phyloP scores from a whole-genome alignment of 2,329 filamentous ascomycete species.

The Fusarium mundagurra region DNA sequence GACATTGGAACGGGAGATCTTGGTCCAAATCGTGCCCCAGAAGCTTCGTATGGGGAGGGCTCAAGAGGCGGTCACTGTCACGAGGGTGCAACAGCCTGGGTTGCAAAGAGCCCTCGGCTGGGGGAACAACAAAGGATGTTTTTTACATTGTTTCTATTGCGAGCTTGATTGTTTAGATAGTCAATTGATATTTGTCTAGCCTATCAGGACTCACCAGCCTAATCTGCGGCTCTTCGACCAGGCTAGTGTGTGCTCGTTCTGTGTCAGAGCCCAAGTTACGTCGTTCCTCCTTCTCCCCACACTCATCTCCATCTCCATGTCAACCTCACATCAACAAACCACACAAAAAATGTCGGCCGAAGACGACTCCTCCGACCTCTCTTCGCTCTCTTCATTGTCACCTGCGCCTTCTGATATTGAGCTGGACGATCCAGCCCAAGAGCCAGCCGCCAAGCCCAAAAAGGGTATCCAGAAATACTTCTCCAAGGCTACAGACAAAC shows the following conservation, averaged over 20 bases:
- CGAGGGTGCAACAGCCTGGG: neutral
- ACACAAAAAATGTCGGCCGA: conserved; percentile 63
- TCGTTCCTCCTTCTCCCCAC: conserved; percentile 47
- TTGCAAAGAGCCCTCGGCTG: neutral
- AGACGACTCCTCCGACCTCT: conserved; percentile 72
- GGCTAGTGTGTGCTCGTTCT: conserved; percentile 47
- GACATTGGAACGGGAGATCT: neutral
- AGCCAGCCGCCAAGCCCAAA: conserved; percentile 58
- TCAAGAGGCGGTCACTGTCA: neutral
- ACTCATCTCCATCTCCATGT: conserved; percentile 42
- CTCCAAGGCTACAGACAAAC: conserved; percentile 62
- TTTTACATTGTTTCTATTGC: conserved; percentile 21
- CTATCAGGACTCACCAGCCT: conserved; percentile 46
- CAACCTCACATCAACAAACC: conserved; percentile 41
- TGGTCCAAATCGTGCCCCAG: neutral
- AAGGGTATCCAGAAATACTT: conserved; percentile 74
- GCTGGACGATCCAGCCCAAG: conserved; percentile 58
- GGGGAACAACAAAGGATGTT: conserved; percentile 12
- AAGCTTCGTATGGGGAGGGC: conserved; percentile 1
- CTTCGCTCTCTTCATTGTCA: conserved; percentile 63
- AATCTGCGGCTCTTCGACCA: conserved; percentile 46
- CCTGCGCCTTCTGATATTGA: conserved; percentile 57
- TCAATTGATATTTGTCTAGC: conserved; percentile 41
- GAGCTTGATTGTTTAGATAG: conserved; percentile 23
- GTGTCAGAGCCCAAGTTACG: conserved; percentile 42